phyloP scores from a whole-genome alignment of 2,329 filamentous ascomycete genomes.

The Fusarium metavorans region DNA sequence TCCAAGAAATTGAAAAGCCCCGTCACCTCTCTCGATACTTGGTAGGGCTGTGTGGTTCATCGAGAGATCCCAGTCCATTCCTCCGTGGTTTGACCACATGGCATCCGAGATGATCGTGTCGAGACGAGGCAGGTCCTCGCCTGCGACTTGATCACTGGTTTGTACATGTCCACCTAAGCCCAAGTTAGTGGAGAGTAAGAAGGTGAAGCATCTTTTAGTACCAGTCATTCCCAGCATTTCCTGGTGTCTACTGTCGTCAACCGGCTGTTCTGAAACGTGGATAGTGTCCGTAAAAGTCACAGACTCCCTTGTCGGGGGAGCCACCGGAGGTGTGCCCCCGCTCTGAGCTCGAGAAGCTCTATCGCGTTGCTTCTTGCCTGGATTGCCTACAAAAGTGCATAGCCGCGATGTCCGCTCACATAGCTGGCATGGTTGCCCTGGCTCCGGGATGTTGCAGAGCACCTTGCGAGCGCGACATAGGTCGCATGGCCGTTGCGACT shows the following conservation, averaged over 20 bases:
- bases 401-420: constrained; percentile 38
- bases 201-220: not conserved
- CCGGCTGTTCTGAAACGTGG: not conserved
- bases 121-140: not conserved
- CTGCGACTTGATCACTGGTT: not conserved
- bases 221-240: not conserved
- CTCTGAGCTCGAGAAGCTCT: not conserved
- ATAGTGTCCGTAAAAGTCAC: not conserved
- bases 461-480: constrained; percentile 41
- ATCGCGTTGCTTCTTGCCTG: constrained; percentile 19
- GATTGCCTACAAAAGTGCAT: constrained; percentile 41
- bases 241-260: not conserved
- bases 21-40: not conserved
- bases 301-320: not conserved
- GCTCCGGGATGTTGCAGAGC: constrained; percentile 45
- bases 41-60: not conserved
- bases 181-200: not conserved
- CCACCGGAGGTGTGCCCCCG: not conserved
- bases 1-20: not conserved
- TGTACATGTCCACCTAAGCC: not conserved
- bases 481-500: constrained; percentile 39
- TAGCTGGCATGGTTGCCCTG: constrained; percentile 40
- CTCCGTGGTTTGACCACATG: not conserved
- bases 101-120: constrained; percentile 2
- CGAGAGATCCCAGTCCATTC: not conserved